These are phyloP conservation scores for Ganoderma leucocontextum DNA, from an alignment of 1,284 basidiomycete species.

Conservation along the genomic window DNA sequence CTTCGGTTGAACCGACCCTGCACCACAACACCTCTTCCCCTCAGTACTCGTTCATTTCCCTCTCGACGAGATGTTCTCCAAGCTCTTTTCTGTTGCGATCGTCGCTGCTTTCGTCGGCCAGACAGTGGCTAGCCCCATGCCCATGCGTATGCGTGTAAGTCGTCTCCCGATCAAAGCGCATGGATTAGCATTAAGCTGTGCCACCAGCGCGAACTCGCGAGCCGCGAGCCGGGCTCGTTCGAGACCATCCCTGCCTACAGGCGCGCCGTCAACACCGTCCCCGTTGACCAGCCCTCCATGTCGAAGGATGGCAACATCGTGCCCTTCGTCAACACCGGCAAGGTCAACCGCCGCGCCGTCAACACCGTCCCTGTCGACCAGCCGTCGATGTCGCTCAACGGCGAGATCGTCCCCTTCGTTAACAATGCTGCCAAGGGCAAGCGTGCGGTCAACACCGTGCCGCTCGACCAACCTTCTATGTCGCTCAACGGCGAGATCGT, in stretches of 20 bases:
- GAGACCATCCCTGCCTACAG: conserved; percentile 58
- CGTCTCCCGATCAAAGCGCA: conserved; percentile 1
- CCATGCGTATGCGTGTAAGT: conserved; percentile 51
- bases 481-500: conserved; percentile 35
- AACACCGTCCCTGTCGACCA: conserved; percentile 45
- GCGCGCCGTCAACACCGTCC: conserved; percentile 45
- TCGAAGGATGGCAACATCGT: conserved; percentile 35
- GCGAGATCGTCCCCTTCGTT: conserved; percentile 31
- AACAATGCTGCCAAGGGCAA: conserved; percentile 14
- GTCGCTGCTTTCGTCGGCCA: conserved; percentile 55
- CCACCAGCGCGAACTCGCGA: conserved; percentile 36
- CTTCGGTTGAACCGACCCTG: conserved; percentile 42
- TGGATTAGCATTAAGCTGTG: not conserved
- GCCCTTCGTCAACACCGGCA: conserved; percentile 31
- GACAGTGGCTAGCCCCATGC: conserved; percentile 54
- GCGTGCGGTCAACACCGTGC: conserved; percentile 36
- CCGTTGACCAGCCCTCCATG: conserved; percentile 43
- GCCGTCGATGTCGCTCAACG: conserved; percentile 36
- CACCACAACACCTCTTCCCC: conserved; percentile 29
- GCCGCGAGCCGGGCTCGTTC: conserved; percentile 49
- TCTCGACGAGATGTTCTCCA: conserved; percentile 52
- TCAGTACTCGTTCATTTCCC: conserved; percentile 32
- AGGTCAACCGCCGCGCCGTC: conserved; percentile 6
- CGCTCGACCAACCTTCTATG: conserved; percentile 43
- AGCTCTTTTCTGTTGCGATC: conserved; percentile 50